phyloP scores from a whole-genome alignment of 257 asterid genomes.

The Lithospermum erythrorhizon region DNA sequence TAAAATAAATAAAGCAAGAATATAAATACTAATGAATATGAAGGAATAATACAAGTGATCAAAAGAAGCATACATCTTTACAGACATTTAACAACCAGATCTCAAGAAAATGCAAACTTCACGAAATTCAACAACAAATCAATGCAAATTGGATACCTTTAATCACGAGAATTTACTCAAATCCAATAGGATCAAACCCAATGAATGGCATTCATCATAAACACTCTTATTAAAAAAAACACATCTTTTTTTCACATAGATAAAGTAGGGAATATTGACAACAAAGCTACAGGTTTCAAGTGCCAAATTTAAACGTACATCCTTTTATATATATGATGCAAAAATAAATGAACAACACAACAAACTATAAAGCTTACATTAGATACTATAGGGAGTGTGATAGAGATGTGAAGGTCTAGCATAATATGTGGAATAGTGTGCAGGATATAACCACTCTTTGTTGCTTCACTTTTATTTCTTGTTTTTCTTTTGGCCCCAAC shows the following conservation, averaged over 20 bases:
- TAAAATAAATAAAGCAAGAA: slow-evolving; percentile 23
- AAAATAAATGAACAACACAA: slow-evolving; percentile 4
- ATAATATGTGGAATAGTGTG: slow-evolving; percentile 21
- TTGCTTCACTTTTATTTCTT: slow-evolving; percentile 14
- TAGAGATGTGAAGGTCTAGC: slow-evolving; percentile 20
- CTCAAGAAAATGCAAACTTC: slow-evolving; percentile 25
- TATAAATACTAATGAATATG: slow-evolving; percentile 15
- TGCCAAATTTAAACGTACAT: background rate
- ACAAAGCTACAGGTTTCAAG: background rate
- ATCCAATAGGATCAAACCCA: slow-evolving; percentile 28
- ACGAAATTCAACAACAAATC: slow-evolving; percentile 16
- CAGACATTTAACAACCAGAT: slow-evolving; percentile 31
- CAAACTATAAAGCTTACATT: slow-evolving; percentile 2
- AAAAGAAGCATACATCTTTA: slow-evolving; percentile 45
- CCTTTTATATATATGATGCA: background rate
- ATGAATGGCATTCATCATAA: slow-evolving; percentile 1
- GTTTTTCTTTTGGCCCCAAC: slow-evolving; percentile 32
- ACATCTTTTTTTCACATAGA: background rate
- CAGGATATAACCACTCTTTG: slow-evolving; percentile 15
- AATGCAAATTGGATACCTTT: slow-evolving; percentile 19
- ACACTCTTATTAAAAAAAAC: background rate
- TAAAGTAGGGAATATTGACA: slow-evolving; percentile 7
- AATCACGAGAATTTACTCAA: slow-evolving; percentile 23
- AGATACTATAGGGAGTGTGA: slow-evolving; percentile 11
- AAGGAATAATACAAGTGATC: slow-evolving; percentile 33